Conservation (phyloP, 164 flowering plant species). For the Kalanchoe fedtschenkoi region DNA sequence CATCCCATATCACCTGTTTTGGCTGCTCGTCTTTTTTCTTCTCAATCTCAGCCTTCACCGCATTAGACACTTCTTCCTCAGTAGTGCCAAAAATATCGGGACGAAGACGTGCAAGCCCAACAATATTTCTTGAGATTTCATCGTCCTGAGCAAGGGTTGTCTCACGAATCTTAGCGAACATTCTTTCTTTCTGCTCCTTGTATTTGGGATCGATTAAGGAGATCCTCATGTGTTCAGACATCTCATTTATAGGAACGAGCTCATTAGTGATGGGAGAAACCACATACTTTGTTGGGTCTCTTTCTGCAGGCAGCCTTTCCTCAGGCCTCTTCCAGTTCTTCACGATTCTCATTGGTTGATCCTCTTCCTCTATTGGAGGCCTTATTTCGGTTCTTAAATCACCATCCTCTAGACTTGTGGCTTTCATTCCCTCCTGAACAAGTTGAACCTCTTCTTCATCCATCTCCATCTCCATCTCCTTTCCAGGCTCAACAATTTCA, state of each 20-base stretch:
- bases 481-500: slow-evolving; percentile 66
- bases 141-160: slow-evolving; percentile 98
- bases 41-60: slow-evolving; percentile 95
- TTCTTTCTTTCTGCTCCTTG: slow-evolving; percentile 96
- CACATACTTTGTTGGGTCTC: slow-evolving; percentile 74
- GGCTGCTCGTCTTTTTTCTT: slow-evolving; percentile 97
- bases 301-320: slow-evolving; percentile 82
- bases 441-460: slow-evolving; percentile 95
- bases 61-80: slow-evolving; percentile 99
- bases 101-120: slow-evolving; percentile 90
- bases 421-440: slow-evolving; percentile 92
- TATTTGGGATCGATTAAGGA: slow-evolving; percentile 98
- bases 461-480: slow-evolving; percentile 96
- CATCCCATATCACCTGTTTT: slow-evolving; percentile 99
- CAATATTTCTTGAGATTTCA: slow-evolving; percentile 88
- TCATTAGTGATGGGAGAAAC: slow-evolving; percentile 96
- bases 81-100: slow-evolving; percentile 99
- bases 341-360: slow-evolving; percentile 89
- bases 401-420: slow-evolving; percentile 66
- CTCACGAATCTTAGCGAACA: slow-evolving; percentile 95
- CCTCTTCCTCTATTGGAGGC: slow-evolving; percentile 48
- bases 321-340: slow-evolving; percentile 99
- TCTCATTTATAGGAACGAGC: slow-evolving; percentile 77
- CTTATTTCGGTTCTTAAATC: slow-evolving; percentile 36
- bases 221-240: slow-evolving; percentile 98